A percentile compares a stretch with the other conserved stretches of the same genome.
Conservation (phyloP, 441 rosid species). For the Mallotus japonicus region DNA sequence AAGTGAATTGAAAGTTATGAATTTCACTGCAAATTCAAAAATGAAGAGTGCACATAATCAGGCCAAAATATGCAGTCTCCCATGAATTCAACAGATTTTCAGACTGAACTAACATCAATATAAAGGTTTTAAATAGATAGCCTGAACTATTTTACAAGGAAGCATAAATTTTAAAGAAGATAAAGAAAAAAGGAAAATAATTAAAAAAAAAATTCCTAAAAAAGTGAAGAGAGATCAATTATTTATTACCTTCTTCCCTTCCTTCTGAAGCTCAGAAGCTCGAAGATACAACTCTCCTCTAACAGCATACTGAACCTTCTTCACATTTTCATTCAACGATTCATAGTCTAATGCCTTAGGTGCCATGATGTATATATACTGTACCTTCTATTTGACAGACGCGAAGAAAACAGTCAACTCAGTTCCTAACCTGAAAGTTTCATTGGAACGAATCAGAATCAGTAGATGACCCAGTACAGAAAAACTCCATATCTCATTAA, state of each 20-base stretch:
- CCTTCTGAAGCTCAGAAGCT: slow-evolving; percentile 97
- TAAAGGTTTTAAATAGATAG: too few relatives aligned
- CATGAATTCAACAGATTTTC: background rate
- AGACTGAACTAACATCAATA: background rate
- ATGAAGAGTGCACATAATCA: background rate
- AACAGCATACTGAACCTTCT: slow-evolving; percentile 93
- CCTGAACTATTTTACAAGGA: background rate
- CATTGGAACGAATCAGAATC: background rate
- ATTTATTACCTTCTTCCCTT: slow-evolving; percentile 79
- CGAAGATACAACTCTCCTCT: slow-evolving; percentile 97
- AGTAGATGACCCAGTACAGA: background rate
- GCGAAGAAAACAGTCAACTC: slow-evolving; percentile 3
- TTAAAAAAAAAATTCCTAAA: background rate
- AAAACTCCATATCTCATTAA: background rate
- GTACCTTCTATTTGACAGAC: slow-evolving; percentile 14
- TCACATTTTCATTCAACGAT: slow-evolving; percentile 75
- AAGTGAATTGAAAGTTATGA: background rate
- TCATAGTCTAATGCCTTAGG: slow-evolving; percentile 71
- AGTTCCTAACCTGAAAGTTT: slow-evolving; percentile 20
- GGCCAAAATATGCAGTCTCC: background rate
- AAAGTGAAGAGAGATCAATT: background rate
- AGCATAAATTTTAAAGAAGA: background rate
- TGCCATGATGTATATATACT: slow-evolving; percentile 46
- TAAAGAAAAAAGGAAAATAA: background rate
- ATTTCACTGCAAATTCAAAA: background rate